A percentile compares a stretch with the other conserved stretches of the same genome.
Evolutionary conservation across 164 flowering plant species (phyloP).

Genomic region (Macadamia integrifolia): DNA sequence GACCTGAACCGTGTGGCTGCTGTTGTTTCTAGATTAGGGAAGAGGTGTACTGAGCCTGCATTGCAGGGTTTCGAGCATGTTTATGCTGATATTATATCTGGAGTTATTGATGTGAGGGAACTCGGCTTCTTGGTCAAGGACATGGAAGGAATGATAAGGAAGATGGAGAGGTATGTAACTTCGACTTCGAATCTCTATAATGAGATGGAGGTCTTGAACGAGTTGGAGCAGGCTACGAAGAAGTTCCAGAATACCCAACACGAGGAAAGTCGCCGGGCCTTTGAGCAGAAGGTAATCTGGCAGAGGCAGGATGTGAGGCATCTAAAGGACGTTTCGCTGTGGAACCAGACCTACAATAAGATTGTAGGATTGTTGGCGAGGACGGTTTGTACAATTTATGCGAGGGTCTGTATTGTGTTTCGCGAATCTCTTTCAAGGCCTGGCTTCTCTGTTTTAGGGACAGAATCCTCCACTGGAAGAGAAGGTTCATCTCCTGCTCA

Average conservation of each 20-base stretch:
- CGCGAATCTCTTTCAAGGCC: slow-evolving; percentile 34
- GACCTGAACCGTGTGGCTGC: slow-evolving; percentile 65
- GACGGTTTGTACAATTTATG: slow-evolving; percentile 75
- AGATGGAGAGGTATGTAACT: slow-evolving; percentile 79
- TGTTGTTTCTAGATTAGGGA: slow-evolving; percentile 83
- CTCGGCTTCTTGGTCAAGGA: slow-evolving; percentile 91
- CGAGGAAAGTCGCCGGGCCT: slow-evolving; percentile 65
- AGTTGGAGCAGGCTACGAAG: slow-evolving; percentile 68
- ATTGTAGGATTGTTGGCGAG: slow-evolving; percentile 80
- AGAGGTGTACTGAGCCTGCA: slow-evolving; percentile 74
- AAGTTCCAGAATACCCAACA: slow-evolving; percentile 70
- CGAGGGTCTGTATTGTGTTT: slow-evolving; percentile 55
- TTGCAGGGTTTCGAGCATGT: slow-evolving; percentile 92
- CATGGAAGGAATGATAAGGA: slow-evolving; percentile 87
- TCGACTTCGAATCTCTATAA: slow-evolving; percentile 56
- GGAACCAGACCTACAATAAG: slow-evolving; percentile 90
- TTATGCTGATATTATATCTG: slow-evolving; percentile 62
- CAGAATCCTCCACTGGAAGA: slow-evolving; percentile 12
- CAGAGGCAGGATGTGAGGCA: slow-evolving; percentile 81
- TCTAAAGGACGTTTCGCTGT: slow-evolving; percentile 67
- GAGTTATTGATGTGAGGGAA: slow-evolving; percentile 65
- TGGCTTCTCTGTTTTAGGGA: slow-evolving; percentile 13
- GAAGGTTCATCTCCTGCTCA: slow-evolving; percentile 21
- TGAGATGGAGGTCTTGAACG: slow-evolving; percentile 82
- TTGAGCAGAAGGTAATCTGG: slow-evolving; percentile 85